Conservation (phyloP, 306 rosid genomes). For the Begonia loranthoides region DNA sequence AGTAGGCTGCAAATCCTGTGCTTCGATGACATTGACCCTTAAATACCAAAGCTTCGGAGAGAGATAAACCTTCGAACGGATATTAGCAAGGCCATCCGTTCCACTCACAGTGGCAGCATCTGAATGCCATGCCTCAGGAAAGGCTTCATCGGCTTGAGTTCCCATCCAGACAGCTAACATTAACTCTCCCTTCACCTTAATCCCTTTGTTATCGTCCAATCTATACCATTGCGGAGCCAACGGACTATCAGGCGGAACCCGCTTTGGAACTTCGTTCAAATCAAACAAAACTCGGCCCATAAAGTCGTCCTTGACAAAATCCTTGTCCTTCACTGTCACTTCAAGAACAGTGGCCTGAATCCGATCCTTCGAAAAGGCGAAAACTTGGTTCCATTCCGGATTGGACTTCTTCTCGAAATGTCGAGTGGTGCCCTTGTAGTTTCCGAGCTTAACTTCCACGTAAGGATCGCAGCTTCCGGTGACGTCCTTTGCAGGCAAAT, state of each 20-base stretch:
- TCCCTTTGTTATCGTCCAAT: slow-evolving; percentile 55
- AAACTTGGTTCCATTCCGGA: slow-evolving; percentile 95
- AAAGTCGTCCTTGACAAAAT: slow-evolving; percentile 76
- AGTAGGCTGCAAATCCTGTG: slow-evolving; percentile 65
- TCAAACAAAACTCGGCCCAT: slow-evolving; percentile 70
- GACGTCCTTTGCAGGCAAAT: slow-evolving; percentile 67
- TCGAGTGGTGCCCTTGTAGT: slow-evolving; percentile 84
- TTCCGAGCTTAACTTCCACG: slow-evolving; percentile 77
- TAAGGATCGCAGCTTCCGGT: slow-evolving; percentile 96
- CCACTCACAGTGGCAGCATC: slow-evolving; percentile 91
- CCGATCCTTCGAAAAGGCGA: slow-evolving; percentile 82
- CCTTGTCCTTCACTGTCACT: slow-evolving; percentile 87
- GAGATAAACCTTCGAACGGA: slow-evolving; percentile 85
- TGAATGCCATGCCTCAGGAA: slow-evolving; percentile 97
- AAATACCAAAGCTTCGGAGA: slow-evolving; percentile 98
- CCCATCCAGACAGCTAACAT: slow-evolving; percentile 99
- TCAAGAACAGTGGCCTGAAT: slow-evolving; percentile 76
- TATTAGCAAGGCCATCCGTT: slow-evolving; percentile 69
- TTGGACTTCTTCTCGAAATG: slow-evolving; percentile 89
- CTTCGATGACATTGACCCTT: slow-evolving; percentile 93
- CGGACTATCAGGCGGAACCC: slow-evolving; percentile 96
- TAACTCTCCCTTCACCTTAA: slow-evolving; percentile 74
- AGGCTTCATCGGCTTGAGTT: slow-evolving; percentile 95
- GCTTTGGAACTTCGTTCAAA: slow-evolving; percentile 72
- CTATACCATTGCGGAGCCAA: slow-evolving; percentile 94